Percentiles rank a stretch among this genome's conserved stretches.
Evolutionary conservation across 345 rosid species (phyloP).

Genomic region (Viola odorata): DNA sequence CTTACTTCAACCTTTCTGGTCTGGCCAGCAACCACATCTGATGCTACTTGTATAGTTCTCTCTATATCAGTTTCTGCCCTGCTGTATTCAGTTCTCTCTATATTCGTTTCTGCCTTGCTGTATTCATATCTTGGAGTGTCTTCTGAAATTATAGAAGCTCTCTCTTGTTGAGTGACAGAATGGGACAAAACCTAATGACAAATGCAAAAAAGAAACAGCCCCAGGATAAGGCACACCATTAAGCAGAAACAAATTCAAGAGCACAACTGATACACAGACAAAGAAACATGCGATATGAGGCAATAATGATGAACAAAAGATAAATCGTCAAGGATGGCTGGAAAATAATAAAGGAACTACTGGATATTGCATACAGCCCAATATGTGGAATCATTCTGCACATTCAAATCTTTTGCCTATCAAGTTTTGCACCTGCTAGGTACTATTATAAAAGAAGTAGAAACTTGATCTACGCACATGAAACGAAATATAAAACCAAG

Average conservation of each 20-base stretch:
- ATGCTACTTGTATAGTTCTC: conserved; percentile 37
- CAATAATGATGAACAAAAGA: too few relatives aligned
- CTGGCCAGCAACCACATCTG: conserved; percentile 27
- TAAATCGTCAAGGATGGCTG: too few relatives aligned
- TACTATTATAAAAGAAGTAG: too few relatives aligned
- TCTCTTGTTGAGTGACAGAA: conserved; percentile 31
- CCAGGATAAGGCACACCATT: background rate
- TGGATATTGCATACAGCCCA: too few relatives aligned
- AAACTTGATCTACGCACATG: too few relatives aligned
- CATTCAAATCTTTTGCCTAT: too few relatives aligned
- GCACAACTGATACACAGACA: background rate
- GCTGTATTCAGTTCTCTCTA: conserved; percentile 38
- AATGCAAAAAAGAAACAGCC: background rate
- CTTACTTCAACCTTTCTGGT: conserved; percentile 49
- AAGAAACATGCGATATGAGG: too few relatives aligned
- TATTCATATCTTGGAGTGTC: conserved; percentile 29
- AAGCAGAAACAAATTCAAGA: conserved; percentile 12
- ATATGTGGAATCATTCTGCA: too few relatives aligned
- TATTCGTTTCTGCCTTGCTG: conserved; percentile 37
- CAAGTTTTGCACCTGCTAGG: too few relatives aligned
- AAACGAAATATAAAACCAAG: too few relatives aligned
- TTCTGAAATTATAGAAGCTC: conserved; percentile 20
- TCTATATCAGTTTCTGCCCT: conserved; percentile 44
- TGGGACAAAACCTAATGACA: conserved; percentile 36
- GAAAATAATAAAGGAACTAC: too few relatives aligned